phyloP scores from a whole-genome alignment of 2,329 filamentous ascomycete species.

The Neonectria hederae region DNA sequence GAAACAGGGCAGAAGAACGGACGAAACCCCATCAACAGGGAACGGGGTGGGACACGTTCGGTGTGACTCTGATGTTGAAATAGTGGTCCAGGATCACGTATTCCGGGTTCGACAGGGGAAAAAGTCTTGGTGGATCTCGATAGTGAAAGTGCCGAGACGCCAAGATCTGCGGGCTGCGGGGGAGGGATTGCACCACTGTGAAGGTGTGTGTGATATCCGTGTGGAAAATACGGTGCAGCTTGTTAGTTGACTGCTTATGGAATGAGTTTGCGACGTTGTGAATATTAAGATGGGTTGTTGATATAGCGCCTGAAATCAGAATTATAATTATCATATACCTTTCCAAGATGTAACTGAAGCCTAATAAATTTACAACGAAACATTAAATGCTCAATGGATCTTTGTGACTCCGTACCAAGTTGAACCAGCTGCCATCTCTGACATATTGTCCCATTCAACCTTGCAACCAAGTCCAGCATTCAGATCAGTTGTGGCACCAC shows the following conservation, averaged over 20 bases:
- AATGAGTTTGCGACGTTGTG: not conserved
- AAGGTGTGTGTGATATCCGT: not conserved
- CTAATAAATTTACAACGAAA: not conserved
- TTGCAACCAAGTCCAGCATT: not conserved
- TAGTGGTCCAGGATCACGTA: constrained; percentile 29
- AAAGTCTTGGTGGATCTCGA: constrained; percentile 23
- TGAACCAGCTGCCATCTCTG: not conserved
- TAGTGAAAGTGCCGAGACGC: constrained; percentile 7
- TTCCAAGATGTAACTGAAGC: no score
- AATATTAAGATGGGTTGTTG: no score
- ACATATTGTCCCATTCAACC: not conserved
- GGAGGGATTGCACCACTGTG: not conserved
- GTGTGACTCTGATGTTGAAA: constrained; percentile 32
- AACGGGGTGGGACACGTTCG: constrained; percentile 18
- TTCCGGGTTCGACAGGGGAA: constrained; percentile 15
- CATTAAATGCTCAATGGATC: not conserved
- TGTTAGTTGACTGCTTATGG: not conserved
- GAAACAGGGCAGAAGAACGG: not conserved
- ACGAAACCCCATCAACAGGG: constrained; percentile 12
- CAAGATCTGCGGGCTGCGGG: constrained; percentile 16
- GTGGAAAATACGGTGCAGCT: not conserved
- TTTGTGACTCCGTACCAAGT: not conserved
- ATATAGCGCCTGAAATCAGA: not conserved
- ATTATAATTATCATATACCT: not conserved
- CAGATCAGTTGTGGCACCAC: no score